Evolutionary conservation across 768 basidiomycete species (phyloP), one percentile per base, ranked within the genome.

Genomic region (Crassisporium funariophilum): DNA sequence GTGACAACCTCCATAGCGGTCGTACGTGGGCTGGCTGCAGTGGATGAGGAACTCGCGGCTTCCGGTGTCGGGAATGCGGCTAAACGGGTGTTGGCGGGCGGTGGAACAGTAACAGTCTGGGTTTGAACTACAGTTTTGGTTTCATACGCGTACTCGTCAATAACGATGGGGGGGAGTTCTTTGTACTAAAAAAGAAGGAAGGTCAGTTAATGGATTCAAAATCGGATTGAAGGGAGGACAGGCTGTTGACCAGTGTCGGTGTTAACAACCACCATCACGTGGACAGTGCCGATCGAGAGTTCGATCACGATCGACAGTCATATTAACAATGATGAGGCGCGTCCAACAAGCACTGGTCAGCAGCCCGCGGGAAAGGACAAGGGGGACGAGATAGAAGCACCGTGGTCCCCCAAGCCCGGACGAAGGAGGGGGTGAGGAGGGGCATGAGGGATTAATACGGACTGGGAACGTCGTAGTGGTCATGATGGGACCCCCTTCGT

Each of bases 341-440:
- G 65, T 70, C 60, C 60, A 61, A 56, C 57, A 60, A 58, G 67
- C n/a, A 67, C 65, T 66, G 74, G 62, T 62, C 69, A 61, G 58
- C 61, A 65, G 62, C 63, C 65, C 60, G 61, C 61, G 56, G 52
- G 57, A 58, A 59, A 64, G 65, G 81, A 83, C 83, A 70, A 82
- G 85, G 86, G 86, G 86, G 85, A 87, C 82, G 74, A 81, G 70
- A 77, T 73, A 70, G 73, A 74, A 72, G 77, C 72, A 78, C 83
- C 83, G 79, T 81, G 77, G 81, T 85, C 86, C 87, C 88, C 88
- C 86, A 82, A 88, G 84, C 87, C 87, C 87, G 79, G 85, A 84
- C 84, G 84, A 88, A 85, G 86, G 86, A 75, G 73, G 69, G 71
- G 70, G 53, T 56, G 59, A n/a, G 58, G 68, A 68, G 59, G 68